Conservation (phyloP, 2,329 filamentous ascomycete species). For the Aspergillus sojae region DNA sequence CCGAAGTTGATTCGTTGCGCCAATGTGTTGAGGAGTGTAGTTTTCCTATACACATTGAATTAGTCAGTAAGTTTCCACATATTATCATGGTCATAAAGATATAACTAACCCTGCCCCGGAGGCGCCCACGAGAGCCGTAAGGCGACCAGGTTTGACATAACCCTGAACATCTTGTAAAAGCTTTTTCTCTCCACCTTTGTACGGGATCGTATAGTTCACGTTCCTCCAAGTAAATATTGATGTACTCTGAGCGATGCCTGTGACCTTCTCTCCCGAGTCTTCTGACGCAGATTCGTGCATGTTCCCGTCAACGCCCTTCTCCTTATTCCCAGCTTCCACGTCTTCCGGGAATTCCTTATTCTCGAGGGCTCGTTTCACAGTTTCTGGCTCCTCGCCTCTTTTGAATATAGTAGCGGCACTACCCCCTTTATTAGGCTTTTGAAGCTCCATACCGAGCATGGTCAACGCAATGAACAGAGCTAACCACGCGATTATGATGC, state of each 20-base stretch:
- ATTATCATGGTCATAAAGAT: no score
- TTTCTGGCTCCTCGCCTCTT: constrained; percentile 63
- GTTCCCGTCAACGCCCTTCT: constrained; percentile 17
- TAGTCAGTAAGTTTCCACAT: not conserved
- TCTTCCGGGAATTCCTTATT: constrained; percentile 45
- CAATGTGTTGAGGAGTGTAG: constrained; percentile 50
- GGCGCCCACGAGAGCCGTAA: constrained; percentile 80
- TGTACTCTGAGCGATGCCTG: constrained; percentile 64
- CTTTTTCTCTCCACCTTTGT: constrained; percentile 46
- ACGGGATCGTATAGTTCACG: constrained; percentile 70
- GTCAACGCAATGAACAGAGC: constrained; percentile 75
- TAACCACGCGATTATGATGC: constrained; percentile 77
- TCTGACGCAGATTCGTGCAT: constrained; percentile 20
- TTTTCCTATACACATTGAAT: constrained; percentile 42
- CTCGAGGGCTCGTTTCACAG: constrained; percentile 60
- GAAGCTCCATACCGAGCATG: constrained; percentile 74
- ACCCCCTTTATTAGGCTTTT: constrained; percentile 79
- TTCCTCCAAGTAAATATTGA: constrained; percentile 84
- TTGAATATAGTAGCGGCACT: constrained; percentile 79
- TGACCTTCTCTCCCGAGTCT: constrained; percentile 35
- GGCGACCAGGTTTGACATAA: constrained; percentile 74
- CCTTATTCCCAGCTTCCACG: constrained; percentile 54
- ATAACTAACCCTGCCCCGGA: constrained; percentile 56
- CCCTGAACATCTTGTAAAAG: constrained; percentile 66
- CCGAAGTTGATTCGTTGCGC: constrained; percentile 51